These are phyloP conservation scores for Hymenoscyphus scutula DNA, from an alignment of 2,329 filamentous ascomycete species.

Conservation along the genomic window DNA sequence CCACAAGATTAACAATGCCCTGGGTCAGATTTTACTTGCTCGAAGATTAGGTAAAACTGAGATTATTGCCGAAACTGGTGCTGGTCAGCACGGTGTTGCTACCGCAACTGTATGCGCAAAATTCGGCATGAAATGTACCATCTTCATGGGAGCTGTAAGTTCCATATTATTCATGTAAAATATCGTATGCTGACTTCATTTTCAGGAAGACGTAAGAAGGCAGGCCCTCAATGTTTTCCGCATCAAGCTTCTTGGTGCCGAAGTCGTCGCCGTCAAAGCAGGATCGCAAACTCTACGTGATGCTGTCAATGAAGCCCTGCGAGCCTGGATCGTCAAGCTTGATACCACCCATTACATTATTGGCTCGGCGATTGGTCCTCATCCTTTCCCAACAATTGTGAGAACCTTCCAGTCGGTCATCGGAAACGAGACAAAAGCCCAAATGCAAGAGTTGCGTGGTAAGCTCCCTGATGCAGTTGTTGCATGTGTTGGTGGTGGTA, in stretches of 20 bases:
- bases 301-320: conserved; percentile 92
- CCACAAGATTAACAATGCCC: conserved; percentile 99
- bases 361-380: conserved; percentile 93
- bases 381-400: conserved; percentile 97
- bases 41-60: conserved; percentile 86
- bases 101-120: conserved; percentile 97
- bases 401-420: conserved; percentile 98
- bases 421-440: conserved; percentile 87
- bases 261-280: conserved; percentile 88
- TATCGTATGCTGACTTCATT: conserved; percentile 13
- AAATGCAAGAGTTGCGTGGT: conserved; percentile 80
- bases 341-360: conserved; percentile 98
- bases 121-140: conserved; percentile 96
- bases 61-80: conserved; percentile 97
- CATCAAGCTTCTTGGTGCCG: conserved; percentile 92
- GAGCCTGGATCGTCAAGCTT: conserved; percentile 89
- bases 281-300: conserved; percentile 81
- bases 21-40: conserved; percentile 89
- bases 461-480: conserved; percentile 95
- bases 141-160: conserved; percentile 84
- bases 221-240: conserved; percentile 98
- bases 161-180: no score
- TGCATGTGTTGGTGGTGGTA: conserved; percentile 92
- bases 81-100: conserved; percentile 95
- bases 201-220: conserved; percentile 80